Evolutionary conservation across 257 asterid genomes (phyloP), one percentile per base, ranked within the genome.

Genomic region (Asclepias syriaca): DNA sequence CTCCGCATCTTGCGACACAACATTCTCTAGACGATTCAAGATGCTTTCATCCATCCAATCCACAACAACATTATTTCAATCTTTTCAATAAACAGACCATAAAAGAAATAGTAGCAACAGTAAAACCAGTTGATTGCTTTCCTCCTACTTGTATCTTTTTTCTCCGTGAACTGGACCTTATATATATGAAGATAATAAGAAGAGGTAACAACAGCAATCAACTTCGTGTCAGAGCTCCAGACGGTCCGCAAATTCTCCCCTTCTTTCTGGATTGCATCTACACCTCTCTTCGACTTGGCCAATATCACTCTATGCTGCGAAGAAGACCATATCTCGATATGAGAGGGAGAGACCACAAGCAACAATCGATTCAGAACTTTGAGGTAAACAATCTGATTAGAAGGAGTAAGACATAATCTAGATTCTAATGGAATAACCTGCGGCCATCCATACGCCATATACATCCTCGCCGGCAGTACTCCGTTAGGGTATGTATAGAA

Each of bases 361-460:
- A 95, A 84, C 81, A 95, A 76, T 2, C 98, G 87, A 80, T 92
- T 90, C 24, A 80, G 82, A 51, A 92, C 86, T 79, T 92, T 92
- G 79, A 95, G 88, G 78, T 90, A 90, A 9, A 90, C 86, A 89
- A 92, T 95, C 79, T 81, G 90, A 79, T 85, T 86, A 13, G 86
- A 74, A 67, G 94, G 84, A 59, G 96, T 84, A 43, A 92, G 82
- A 72, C 85, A 77, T 45, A 77, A 58, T 2, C 93, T 87, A 32
- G 78, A 84, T 81, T 92, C 94, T 68, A 92, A 77, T 29, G 99
- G 99, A 82, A 95, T 92, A 75, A 92, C 98, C 94, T 92, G 99
- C 74, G 99, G 98, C 98, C 99, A 95, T 85, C 99, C 99, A 76
- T 95, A 95, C 51, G 99, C 96, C 98, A 95, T 92, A 84, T 95